phyloP scores from a whole-genome alignment of 345 rosid species.

The Raphanus sativus region DNA sequence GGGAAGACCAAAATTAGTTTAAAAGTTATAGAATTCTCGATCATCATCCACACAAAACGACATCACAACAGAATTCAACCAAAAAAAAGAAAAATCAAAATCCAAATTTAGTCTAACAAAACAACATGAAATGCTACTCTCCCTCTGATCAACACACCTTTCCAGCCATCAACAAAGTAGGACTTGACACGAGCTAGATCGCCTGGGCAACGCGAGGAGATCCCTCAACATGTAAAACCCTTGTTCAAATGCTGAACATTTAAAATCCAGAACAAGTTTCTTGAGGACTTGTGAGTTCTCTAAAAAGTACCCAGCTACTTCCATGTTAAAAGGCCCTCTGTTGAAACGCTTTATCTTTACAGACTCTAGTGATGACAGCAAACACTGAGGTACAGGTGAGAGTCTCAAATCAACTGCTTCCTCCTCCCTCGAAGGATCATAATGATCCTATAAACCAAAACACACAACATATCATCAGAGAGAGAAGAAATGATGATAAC shows the following conservation, averaged over 20 bases:
- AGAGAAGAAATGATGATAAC: background rate
- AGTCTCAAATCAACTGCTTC: background rate
- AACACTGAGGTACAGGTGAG: constrained; percentile 16
- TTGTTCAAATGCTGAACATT: background rate
- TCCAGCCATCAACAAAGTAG: background rate
- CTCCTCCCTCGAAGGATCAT: background rate
- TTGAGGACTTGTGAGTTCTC: constrained; percentile 6
- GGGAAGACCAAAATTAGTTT: background rate
- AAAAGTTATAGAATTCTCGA: background rate
- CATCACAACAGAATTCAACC: background rate
- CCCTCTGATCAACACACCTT: background rate
- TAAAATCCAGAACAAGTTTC: constrained; percentile 10
- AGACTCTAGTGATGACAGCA: constrained; percentile 29
- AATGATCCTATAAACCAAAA: constrained; percentile 1
- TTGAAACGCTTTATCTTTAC: constrained; percentile 7
- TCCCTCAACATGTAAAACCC: background rate
- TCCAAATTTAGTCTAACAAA: background rate
- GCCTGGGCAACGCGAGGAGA: constrained; percentile 27
- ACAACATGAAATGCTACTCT: background rate
- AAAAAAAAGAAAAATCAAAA: background rate
- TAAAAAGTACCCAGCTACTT: constrained; percentile 17
- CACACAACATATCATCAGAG: background rate
- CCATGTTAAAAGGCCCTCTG: constrained; percentile 3
- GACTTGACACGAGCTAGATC: constrained; percentile 12
- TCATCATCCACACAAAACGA: background rate